These are phyloP conservation scores for Fusarium lyarnte DNA, from an alignment of 2,329 filamentous ascomycete genomes.

Conservation along the genomic window DNA sequence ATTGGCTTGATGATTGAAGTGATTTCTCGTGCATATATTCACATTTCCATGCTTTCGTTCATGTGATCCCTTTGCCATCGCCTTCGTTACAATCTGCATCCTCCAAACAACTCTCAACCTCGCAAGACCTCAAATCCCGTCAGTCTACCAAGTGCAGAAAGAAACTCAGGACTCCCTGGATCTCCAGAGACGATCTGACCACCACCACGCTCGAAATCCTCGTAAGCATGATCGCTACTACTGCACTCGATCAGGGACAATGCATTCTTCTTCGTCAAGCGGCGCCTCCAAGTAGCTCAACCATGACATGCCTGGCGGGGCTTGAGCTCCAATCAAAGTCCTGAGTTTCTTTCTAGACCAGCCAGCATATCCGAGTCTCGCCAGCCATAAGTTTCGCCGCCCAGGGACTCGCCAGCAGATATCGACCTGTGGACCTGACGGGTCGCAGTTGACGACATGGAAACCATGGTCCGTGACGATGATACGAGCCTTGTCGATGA, in stretches of 20 bases:
- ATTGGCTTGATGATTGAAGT: not conserved
- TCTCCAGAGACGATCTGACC: not conserved
- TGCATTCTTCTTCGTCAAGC: not conserved
- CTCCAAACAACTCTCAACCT: not conserved
- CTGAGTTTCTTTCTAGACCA: not conserved
- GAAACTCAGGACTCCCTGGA: not conserved
- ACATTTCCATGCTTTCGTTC: not conserved
- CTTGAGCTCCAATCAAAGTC: not conserved
- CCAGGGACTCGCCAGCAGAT: not conserved
- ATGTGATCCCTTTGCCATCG: not conserved
- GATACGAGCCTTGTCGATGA: not conserved
- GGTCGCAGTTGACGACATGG: not conserved
- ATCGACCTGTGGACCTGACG: fast-evolving
- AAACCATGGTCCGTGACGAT: fast-evolving
- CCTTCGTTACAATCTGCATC: fast-evolving
- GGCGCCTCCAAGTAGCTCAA: not conserved
- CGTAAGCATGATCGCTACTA: not conserved
- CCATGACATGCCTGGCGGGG: no score
- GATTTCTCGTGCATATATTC: fast-evolving
- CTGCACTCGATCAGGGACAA: not conserved
- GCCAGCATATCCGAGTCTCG: not conserved
- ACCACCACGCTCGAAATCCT: not conserved
- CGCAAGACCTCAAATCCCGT: not conserved
- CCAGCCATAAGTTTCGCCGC: not conserved
- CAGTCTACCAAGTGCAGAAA: fast-evolving